Base-by-base conservation (phyloP, 2,329 filamentous ascomycete genomes). In the Colletotrichum sp. region DNA sequence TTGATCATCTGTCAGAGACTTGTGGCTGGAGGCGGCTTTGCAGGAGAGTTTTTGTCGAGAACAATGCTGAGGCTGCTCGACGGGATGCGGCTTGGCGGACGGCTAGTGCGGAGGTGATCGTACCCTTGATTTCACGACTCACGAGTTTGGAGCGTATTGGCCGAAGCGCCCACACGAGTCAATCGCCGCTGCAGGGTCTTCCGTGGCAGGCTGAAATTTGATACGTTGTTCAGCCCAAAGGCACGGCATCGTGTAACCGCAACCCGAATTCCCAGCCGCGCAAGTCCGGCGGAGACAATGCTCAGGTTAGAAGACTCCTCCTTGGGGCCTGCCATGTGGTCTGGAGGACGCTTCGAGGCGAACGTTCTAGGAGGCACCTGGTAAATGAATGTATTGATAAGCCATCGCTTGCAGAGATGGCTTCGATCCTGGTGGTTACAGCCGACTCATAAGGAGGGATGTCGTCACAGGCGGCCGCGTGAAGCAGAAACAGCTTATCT, bases 121-220 rank as follows among this genome's bases (percentile, higher is more conserved):
- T 10, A 67, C 69, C 69, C 70, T 68, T 64, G 63, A 63, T 28
- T 36, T 75, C 57, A 58, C 73, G 73, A 73, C 73, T 73, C 70
- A 52, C 63, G 57, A 48, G 36, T 64, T 43, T 26, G 28, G 32
- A n/a, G 26, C 57, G 58, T 58, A 58, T 68, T 58, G 34, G 65
- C 30, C 32, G 30, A 34, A 58, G 64, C 57, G 18, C 21, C 26
- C 32, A 67, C 32, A 75, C 64, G 70, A 69, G 73, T 75, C 73
- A 68, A 73, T 21, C 43, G 30, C 60, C 21, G 57, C 69, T 73
- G 32, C 69, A 73, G 73, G 73, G 69, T 73, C 64, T 64, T 68
- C 64, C 63, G 57, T 72, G 28, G 68, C 7, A 72, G 64, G 24
- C 43, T n/a, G 16, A 24, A 26, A 67, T 30, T 58, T 72, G 57